A percentile compares a stretch with the other conserved stretches of the same genome.
phyloP scores from a whole-genome alignment of 2,329 filamentous ascomycete species.

The Geosmithia morbida region DNA sequence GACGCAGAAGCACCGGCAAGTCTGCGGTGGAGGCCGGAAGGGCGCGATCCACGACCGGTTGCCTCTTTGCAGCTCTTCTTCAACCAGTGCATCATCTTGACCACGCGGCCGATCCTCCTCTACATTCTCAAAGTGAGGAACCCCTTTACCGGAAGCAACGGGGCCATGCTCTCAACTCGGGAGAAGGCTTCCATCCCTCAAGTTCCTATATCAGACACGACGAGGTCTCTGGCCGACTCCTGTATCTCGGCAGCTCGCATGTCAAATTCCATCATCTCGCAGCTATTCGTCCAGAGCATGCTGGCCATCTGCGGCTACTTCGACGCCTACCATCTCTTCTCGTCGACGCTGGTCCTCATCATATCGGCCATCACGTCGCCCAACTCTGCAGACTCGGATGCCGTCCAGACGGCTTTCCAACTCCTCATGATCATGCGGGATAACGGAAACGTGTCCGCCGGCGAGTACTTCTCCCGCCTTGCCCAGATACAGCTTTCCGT shows the following conservation, averaged over 20 bases:
- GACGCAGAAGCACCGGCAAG: slow-evolving; percentile 4
- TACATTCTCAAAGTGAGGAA: slow-evolving; percentile 4
- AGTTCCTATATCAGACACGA: slow-evolving; percentile 4
- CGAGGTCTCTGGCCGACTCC: slow-evolving; percentile 5
- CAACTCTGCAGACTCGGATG: slow-evolving; percentile 5
- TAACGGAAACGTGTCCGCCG: slow-evolving; percentile 4
- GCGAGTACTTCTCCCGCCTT: slow-evolving; percentile 4
- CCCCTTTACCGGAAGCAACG: slow-evolving; percentile 1
- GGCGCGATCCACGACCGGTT: slow-evolving; percentile 3
- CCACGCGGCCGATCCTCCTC: slow-evolving; percentile 5
- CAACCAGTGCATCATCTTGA: slow-evolving; percentile 6
- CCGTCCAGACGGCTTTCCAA: slow-evolving; percentile 6
- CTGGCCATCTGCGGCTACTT: slow-evolving; percentile 6
- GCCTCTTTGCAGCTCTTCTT: slow-evolving; percentile 5
- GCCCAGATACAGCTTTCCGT: slow-evolving; percentile 5
- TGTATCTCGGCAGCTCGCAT: slow-evolving; percentile 5
- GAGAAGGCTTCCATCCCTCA: not conserved
- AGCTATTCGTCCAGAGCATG: slow-evolving; percentile 5
- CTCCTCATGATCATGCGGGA: slow-evolving; percentile 5
- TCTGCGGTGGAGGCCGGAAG: slow-evolving; percentile 4
- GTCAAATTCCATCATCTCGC: slow-evolving; percentile 5
- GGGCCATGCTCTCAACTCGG: not conserved
- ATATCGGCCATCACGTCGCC: slow-evolving; percentile 6
- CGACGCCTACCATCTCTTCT: slow-evolving; percentile 5
- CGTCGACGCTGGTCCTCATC: slow-evolving; percentile 5